Evolutionary conservation across 805 yeast genomes (phyloP), one percentile per base, ranked within the genome.

Genomic region (Metschnikowia kunwiensis): DNA sequence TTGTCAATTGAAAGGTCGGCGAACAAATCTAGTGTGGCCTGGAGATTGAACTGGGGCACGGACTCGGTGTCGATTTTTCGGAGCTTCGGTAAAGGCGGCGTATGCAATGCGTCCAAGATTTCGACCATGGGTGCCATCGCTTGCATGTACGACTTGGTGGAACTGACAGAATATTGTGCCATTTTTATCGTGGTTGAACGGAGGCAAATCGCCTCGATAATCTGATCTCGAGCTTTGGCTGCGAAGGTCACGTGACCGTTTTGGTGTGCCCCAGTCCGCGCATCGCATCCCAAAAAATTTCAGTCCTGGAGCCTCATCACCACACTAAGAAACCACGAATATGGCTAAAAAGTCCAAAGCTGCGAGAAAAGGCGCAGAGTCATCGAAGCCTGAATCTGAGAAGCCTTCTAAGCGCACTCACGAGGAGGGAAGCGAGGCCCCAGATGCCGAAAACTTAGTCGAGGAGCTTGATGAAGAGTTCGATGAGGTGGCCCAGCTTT

Each of bases 111-210:
- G 9, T 52, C 25, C 38, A 79, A 53, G 0, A 70, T 57, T 5
- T 73, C 77, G n/a, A 75, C 64, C 81, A 84, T 76, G 2, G 78
- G 73, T 55, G 72, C 75, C 87, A 84, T 82, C 13, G 93, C 91
- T 54, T 75, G 75, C 83, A 84, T 77, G 58, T 76, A 84, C 15
- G 93, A 82, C 58, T 77, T 74, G 7, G 89, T 82, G 1, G 89
- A 82, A 10, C 74, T 65, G 7, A 72, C 82, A 30, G 63, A 58
- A 45, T 68, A 68, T 26, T 65, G 54, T 5, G 69, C 64, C 70
- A 66, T 66, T 20, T 5, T 34, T 11, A 13, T 9, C 8, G 12
- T 6, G 12, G 8, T 12, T 7, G 3, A 26, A 9, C n/a, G 28
- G 19, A 26, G 28, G 28, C 28, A n/a, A 26, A 14, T 26, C 19